Percentiles rank a stretch among this genome's conserved stretches.
Evolutionary conservation across 192 early-diverging fungal species (phyloP).

Genomic region (Diversispora eburnea): DNA sequence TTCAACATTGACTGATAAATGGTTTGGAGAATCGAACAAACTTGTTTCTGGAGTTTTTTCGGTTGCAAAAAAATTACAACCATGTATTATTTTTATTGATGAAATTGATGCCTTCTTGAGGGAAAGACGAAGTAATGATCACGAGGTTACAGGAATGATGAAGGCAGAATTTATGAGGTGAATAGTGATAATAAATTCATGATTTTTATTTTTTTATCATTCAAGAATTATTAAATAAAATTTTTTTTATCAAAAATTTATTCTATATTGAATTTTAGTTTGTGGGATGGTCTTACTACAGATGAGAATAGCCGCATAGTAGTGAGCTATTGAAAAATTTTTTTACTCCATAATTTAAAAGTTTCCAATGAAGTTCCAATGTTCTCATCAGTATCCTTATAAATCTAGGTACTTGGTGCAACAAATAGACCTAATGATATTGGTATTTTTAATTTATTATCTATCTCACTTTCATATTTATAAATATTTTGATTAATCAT

Average conservation of each 20-base stretch:
- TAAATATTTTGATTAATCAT: not conserved
- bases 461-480: too few relatives aligned
- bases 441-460: not conserved
- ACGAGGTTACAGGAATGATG: conserved; percentile 98
- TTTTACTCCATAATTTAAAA: not conserved
- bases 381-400: not conserved
- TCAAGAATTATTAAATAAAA: not conserved
- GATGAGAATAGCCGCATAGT: conserved; percentile 63
- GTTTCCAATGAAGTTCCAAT: not conserved
- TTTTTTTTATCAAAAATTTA: not conserved
- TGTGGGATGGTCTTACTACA: conserved; percentile 95
- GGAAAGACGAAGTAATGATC: conserved; percentile 82
- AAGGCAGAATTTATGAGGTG: conserved; percentile 97
- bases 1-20: conserved; percentile 96
- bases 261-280: conserved; percentile 29
- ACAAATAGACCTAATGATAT: conserved; percentile 99
- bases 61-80: conserved; percentile 90
- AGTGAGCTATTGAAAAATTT: conserved; percentile 25
- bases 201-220: not conserved
- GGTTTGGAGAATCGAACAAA: conserved; percentile 97
- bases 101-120: conserved; percentile 98
- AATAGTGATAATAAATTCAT: not conserved
- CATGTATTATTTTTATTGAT: conserved; percentile 97
- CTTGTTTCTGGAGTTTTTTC: conserved; percentile 90
- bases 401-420: conserved; percentile 68